Evolutionary conservation across 2,329 filamentous ascomycete genomes (phyloP), one percentile per base, ranked within the genome.

Genomic region (Pochonia chlamydosporia): DNA sequence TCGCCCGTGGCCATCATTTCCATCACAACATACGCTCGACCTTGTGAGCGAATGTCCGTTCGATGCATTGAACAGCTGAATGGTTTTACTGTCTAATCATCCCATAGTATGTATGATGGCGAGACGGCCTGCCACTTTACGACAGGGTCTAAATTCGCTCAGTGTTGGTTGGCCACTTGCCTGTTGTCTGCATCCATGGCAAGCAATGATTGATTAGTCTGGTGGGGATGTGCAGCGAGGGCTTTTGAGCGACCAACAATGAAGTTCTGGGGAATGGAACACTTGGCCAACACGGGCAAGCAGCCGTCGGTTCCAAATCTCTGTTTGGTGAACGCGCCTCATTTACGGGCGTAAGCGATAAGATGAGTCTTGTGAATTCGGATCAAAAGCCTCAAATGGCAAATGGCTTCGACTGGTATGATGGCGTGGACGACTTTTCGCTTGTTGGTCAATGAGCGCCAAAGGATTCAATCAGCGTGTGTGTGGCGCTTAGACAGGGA

Each of bases 401-500:
- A n/a, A n/a, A n/a, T n/a, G n/a, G n/a, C n/a, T n/a, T n/a, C n/a
- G n/a, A n/a, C n/a, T n/a, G n/a, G n/a, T n/a, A n/a, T n/a, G n/a
- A n/a, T n/a, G n/a, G n/a, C n/a, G n/a, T n/a, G n/a, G n/a, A n/a
- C n/a, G n/a, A n/a, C n/a, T n/a, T n/a, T n/a, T 35, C 8, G 41
- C 43, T 53, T 24, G 48, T 49, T 48, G 47, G 51, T 43, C 31
- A 25, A 49, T 23, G 49, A 49, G 49, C 51, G 46, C 49, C 41
- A 45, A 48, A 41, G 25, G 53, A 28, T 40, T 49, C 43, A 44
- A 36, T 44, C 28, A 48, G 31, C 30, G 30, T 40, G 40, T 30
- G 33, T 26, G 41, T 44, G 52, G 51, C 50, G 54, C 54, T 53
- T 54, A 54, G 46, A 49, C 52, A 48, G 36, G 54, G 50, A 31